phyloP scores from a whole-genome alignment of 2,329 filamentous ascomycete genomes.

The Fusarium siculi region DNA sequence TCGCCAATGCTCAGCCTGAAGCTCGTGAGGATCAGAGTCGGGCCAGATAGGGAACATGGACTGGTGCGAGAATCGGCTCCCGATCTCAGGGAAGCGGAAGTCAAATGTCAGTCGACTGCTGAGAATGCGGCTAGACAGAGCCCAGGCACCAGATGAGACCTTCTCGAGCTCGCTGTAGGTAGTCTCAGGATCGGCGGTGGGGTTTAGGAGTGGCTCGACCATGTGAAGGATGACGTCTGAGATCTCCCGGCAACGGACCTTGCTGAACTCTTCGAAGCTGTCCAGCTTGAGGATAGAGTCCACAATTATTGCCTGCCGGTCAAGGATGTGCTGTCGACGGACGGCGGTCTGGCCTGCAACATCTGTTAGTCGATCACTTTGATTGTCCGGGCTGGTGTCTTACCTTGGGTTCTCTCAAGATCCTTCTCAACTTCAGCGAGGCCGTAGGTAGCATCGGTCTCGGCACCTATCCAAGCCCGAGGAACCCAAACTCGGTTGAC shows the following conservation, averaged over 20 bases:
- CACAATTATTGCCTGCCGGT: conserved; percentile 51
- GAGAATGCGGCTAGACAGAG: conserved; percentile 60
- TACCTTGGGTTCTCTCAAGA: conserved; percentile 50
- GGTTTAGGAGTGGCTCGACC: conserved; percentile 54
- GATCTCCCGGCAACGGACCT: conserved; percentile 54
- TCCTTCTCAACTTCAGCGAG: conserved; percentile 52
- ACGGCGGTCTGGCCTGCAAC: conserved; percentile 49
- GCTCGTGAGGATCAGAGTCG: conserved; percentile 51
- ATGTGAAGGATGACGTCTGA: conserved; percentile 52
- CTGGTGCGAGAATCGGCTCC: conserved; percentile 59
- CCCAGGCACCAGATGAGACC: conserved; percentile 56
- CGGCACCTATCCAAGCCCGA: conserved; percentile 53
- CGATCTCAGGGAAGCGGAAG: conserved; percentile 62
- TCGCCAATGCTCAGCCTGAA: conserved; percentile 63
- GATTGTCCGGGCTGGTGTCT: background rate
- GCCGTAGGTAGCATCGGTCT: conserved; percentile 48
- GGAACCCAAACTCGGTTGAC: conserved; percentile 55
- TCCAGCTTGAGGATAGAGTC: conserved; percentile 52
- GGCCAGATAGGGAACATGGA: conserved; percentile 61
- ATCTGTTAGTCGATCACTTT: background rate
- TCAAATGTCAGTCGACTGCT: conserved; percentile 57
- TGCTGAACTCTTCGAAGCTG: conserved; percentile 46
- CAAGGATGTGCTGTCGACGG: conserved; percentile 53
- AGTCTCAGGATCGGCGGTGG: conserved; percentile 45
- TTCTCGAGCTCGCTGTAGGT: conserved; percentile 56